Percentiles rank a stretch among this genome's conserved stretches.
Evolutionary conservation across 2,329 filamentous ascomycete species (phyloP).

Genomic region (Ilyonectria destructans): DNA sequence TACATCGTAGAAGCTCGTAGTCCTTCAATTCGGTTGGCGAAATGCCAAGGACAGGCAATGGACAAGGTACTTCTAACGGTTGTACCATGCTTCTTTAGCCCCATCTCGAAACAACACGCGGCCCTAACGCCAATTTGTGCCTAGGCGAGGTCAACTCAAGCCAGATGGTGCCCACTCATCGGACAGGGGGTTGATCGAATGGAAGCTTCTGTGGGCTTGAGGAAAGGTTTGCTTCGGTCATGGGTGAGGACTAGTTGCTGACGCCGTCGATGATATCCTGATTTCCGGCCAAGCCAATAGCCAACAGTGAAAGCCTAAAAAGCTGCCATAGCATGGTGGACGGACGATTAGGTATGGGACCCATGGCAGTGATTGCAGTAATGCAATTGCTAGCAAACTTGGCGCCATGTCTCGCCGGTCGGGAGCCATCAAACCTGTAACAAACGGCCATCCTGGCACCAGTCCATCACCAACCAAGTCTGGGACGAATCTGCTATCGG

Average conservation of each 20-base stretch:
- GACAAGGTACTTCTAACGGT: constrained; percentile 30
- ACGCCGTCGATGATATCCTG: constrained; percentile 29
- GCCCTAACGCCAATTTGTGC: constrained; percentile 32
- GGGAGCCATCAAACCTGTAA: constrained; percentile 15
- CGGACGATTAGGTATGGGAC: not conserved
- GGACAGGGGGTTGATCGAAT: constrained; percentile 36
- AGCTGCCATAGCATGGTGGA: not conserved
- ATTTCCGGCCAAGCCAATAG: not conserved
- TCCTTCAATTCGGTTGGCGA: constrained; percentile 19
- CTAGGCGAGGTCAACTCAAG: constrained; percentile 33
- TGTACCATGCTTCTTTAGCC: constrained; percentile 33
- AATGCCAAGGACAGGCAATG: constrained; percentile 23
- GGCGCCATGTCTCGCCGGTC: constrained; percentile 20
- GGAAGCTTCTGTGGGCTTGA: constrained; percentile 35
- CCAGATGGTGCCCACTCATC: constrained; percentile 38
- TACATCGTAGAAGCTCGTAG: constrained; percentile 19
- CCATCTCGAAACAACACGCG: constrained; percentile 37
- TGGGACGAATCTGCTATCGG: constrained; percentile 23
- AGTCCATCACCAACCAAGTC: constrained; percentile 21
- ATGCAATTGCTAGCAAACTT: constrained; percentile 10
- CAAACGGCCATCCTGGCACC: constrained; percentile 21
- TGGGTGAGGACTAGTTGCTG: constrained; percentile 31
- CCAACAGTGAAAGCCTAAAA: not conserved
- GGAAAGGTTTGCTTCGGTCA: constrained; percentile 30
- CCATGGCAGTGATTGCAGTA: not conserved